Conservation (phyloP, 257 asterid genomes). For the Scutellaria minor region DNA sequence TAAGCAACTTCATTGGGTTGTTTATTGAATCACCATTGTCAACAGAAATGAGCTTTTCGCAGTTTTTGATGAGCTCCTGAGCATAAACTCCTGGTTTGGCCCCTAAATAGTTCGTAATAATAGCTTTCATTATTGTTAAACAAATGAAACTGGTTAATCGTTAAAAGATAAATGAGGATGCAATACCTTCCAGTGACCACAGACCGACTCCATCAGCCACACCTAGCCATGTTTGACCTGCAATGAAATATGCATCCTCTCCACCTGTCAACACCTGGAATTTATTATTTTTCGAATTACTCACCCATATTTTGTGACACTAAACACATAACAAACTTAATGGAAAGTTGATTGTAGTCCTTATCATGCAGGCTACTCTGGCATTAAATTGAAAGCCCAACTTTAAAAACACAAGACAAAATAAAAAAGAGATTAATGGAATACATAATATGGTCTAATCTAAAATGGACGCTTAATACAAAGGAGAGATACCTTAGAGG, state of each 20-base stretch:
- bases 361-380: neutral
- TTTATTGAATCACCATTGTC: conserved; percentile 36
- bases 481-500: conserved; percentile 71
- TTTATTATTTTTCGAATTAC: conserved; percentile 67
- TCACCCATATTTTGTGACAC: conserved; percentile 37
- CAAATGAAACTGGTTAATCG: neutral
- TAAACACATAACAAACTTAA: conserved; percentile 30
- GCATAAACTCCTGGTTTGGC: conserved; percentile 72
- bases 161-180: conserved; percentile 2
- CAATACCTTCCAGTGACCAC: conserved; percentile 84
- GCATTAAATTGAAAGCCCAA: conserved; percentile 10
- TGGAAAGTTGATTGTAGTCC: neutral
- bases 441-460: neutral
- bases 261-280: conserved; percentile 98
- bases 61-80: conserved; percentile 63
- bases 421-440: neutral
- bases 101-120: conserved; percentile 50
- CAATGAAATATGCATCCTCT: conserved; percentile 85
- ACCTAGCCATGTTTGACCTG: conserved; percentile 77
- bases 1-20: conserved; percentile 62
- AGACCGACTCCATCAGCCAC: conserved; percentile 87
- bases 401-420: neutral
- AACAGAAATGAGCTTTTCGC: conserved; percentile 53
- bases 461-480: conserved; percentile 8
- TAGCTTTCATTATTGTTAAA: conserved; percentile 6